These are phyloP conservation scores for Paraphoma chrysanthemicola DNA, from an alignment of 2,329 filamentous ascomycete species.

Conservation along the genomic window DNA sequence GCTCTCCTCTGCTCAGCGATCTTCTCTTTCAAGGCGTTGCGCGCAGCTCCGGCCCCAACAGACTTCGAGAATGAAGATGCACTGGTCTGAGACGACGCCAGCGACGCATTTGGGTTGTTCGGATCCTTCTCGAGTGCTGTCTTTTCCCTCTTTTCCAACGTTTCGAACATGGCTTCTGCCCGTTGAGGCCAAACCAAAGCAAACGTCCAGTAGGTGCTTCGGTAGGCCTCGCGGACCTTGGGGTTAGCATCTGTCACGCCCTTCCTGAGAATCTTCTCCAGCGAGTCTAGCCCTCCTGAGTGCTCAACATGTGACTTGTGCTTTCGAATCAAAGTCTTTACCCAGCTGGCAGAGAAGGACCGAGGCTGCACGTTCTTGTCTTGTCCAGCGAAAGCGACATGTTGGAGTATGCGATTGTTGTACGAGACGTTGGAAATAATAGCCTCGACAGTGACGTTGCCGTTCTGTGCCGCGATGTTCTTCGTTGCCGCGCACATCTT, in stretches of 20 bases:
- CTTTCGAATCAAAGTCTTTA: conserved; percentile 80
- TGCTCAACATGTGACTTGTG: conserved; percentile 88
- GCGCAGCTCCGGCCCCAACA: conserved; percentile 55
- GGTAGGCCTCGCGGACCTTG: conserved; percentile 84
- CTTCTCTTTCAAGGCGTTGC: conserved; percentile 75
- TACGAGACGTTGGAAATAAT: conserved; percentile 83
- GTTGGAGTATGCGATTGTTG: conserved; percentile 80
- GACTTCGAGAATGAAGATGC: conserved; percentile 50
- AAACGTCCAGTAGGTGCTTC: conserved; percentile 87
- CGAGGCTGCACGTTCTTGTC: conserved; percentile 94
- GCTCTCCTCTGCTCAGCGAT: conserved; percentile 81
- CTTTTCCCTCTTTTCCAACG: conserved; percentile 79
- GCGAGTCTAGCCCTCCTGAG: conserved; percentile 78
- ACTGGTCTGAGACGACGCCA: conserved; percentile 61
- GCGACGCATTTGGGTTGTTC: conserved; percentile 72
- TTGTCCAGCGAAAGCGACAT: conserved; percentile 80
- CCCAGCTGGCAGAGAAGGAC: conserved; percentile 79
- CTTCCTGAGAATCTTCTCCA: conserved; percentile 89
- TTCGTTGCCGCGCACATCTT: conserved; percentile 91
- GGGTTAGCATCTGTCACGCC: conserved; percentile 90
- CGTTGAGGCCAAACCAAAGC: conserved; percentile 76
- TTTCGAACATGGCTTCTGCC: conserved; percentile 80
- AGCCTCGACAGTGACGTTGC: conserved; percentile 79
- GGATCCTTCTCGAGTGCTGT: conserved; percentile 82
- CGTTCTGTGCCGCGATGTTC: conserved; percentile 87